Conservation (phyloP, 257 asterid species). For the Solanum bukasovii region DNA sequence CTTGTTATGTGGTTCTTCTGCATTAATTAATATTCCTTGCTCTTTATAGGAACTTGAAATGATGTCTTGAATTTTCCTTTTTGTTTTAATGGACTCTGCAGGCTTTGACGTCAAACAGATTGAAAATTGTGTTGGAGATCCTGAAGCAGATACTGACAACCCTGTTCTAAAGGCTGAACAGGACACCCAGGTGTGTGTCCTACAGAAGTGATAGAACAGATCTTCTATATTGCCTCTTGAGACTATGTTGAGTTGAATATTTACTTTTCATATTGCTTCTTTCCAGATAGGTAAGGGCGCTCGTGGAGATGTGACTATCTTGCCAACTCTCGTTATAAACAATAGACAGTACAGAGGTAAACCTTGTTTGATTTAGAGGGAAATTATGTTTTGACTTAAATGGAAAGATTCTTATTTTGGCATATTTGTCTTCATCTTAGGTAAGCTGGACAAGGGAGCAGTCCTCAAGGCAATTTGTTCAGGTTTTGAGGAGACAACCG, state of each 20-base stretch:
- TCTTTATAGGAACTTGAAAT: not conserved
- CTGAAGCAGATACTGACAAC: slow-evolving; percentile 65
- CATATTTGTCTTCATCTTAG: slow-evolving; percentile 6
- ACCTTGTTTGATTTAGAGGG: not conserved
- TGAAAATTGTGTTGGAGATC: slow-evolving; percentile 72
- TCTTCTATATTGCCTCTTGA: not conserved
- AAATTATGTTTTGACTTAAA: not conserved
- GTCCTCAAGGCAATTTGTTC: slow-evolving; percentile 60
- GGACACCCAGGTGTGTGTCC: slow-evolving; percentile 33
- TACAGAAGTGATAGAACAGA: not conserved
- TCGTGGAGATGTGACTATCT: slow-evolving; percentile 62
- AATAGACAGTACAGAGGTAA: slow-evolving; percentile 54
- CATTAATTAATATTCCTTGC: not conserved
- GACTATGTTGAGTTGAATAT: not conserved
- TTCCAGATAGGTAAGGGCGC: slow-evolving; percentile 46
- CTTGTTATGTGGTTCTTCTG: not conserved
- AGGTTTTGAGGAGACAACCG: slow-evolving; percentile 58
- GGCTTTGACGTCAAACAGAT: slow-evolving; percentile 65
- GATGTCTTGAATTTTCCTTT: not conserved
- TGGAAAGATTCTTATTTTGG: not conserved
- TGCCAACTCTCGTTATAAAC: slow-evolving; percentile 54
- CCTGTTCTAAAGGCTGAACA: slow-evolving; percentile 53
- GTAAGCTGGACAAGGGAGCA: slow-evolving; percentile 56
- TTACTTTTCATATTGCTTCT: not conserved
- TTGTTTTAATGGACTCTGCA: slow-evolving; percentile 8